phyloP scores from a whole-genome alignment of 108 stramenopile genomes.

The Nitzschia sp. region DNA sequence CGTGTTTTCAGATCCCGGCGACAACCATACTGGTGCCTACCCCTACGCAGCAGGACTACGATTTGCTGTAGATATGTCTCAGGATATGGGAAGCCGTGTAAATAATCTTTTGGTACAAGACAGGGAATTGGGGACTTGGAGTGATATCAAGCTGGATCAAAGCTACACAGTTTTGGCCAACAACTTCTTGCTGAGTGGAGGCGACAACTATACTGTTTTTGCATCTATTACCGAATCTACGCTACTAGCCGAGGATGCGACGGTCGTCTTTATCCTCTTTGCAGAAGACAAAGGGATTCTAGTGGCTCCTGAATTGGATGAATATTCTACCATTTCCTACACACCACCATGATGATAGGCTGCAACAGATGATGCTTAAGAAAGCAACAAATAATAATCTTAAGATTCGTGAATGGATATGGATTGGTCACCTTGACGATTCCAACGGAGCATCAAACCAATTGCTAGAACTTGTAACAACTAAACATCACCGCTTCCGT shows the following conservation, averaged over 20 bases:
- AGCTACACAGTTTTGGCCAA: slow-evolving; percentile 49
- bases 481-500: too few species aligned
- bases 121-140: slow-evolving; percentile 28
- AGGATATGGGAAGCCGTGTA: slow-evolving; percentile 25
- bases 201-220: slow-evolving; percentile 33
- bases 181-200: slow-evolving; percentile 33
- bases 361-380: too few species aligned
- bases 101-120: slow-evolving; percentile 26
- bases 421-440: too few species aligned
- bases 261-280: slow-evolving; percentile 38
- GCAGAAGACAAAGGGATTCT: slow-evolving; percentile 13
- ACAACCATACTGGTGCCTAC: slow-evolving; percentile 27
- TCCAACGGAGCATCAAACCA: too few species aligned
- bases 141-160: slow-evolving; percentile 24
- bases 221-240: slow-evolving; percentile 20
- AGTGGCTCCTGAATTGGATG: slow-evolving; percentile 16
- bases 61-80: slow-evolving; percentile 32
- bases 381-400: too few species aligned
- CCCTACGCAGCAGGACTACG: slow-evolving; percentile 53
- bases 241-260: slow-evolving; percentile 29
- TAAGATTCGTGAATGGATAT: too few species aligned
- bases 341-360: background rate
- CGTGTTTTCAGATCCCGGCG: slow-evolving; percentile 4
- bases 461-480: too few species aligned
- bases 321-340: slow-evolving; percentile 31